Evolutionary conservation across 208 protist genomes (phyloP).

Genomic region (Acanthamoeba sp.): DNA sequence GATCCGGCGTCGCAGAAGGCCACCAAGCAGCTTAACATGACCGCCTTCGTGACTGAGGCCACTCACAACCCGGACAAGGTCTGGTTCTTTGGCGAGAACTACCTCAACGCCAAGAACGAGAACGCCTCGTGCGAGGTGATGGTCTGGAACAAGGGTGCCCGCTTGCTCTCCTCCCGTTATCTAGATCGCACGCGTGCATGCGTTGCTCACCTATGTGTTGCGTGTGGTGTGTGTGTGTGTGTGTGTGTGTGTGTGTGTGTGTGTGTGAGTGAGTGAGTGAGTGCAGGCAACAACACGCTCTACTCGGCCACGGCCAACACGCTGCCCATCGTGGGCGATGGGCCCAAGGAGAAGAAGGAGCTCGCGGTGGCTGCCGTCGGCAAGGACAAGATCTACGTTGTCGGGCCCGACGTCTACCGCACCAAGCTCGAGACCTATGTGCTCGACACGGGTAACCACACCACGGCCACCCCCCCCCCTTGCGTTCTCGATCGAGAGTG

Average conservation of each 20-base stretch:
- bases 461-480: neutral
- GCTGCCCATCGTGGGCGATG: slow-evolving; percentile 32
- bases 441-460: slow-evolving; percentile 11
- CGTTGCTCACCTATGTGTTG: too few relatives aligned
- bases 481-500: too few relatives aligned
- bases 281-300: neutral
- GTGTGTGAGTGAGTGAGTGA: neutral
- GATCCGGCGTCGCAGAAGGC: slow-evolving; percentile 24
- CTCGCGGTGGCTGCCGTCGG: neutral
- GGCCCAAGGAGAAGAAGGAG: slow-evolving; percentile 54
- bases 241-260: too few relatives aligned
- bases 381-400: slow-evolving; percentile 23
- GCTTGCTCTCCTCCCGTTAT: neutral
- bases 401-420: neutral
- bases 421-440: slow-evolving; percentile 56
- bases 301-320: slow-evolving; percentile 24
- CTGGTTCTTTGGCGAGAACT: slow-evolving; percentile 64
- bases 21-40: neutral
- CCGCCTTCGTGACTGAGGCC: neutral
- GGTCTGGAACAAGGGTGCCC: neutral
- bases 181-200: neutral
- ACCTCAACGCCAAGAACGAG: slow-evolving; percentile 47
- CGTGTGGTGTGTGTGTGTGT: too few relatives aligned
- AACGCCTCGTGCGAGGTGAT: neutral
- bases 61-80: slow-evolving; percentile 43